A percentile compares a stretch with the other conserved stretches of the same genome.
phyloP scores from a whole-genome alignment of 2,329 filamentous ascomycete genomes.

The Beauveria sp. region DNA sequence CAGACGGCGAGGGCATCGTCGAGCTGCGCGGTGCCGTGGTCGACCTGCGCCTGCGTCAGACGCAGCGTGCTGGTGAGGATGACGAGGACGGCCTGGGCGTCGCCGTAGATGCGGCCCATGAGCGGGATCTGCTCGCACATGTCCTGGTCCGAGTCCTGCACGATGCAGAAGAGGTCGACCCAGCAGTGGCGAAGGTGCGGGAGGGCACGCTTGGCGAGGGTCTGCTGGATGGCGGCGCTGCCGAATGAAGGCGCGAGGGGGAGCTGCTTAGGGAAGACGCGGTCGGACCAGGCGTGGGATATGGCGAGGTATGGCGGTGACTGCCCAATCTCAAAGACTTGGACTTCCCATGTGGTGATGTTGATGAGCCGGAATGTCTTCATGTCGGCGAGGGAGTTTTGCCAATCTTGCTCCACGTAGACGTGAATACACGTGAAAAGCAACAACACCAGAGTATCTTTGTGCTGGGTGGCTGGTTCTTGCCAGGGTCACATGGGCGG shows the following conservation, averaged over 20 bases:
- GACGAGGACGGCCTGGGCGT: neutral
- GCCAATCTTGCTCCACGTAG: too few species aligned
- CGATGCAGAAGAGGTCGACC: conserved; percentile 6
- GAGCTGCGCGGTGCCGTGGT: neutral
- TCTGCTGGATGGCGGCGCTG: neutral
- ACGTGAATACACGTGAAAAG: too few species aligned
- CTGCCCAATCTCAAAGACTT: neutral
- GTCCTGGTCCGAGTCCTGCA: conserved; percentile 1
- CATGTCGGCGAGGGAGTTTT: neutral
- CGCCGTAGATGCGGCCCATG: conserved; percentile 1
- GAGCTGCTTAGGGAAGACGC: neutral
- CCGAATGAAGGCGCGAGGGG: neutral
- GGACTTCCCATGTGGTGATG: neutral
- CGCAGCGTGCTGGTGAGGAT: neutral
- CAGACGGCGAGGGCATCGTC: neutral
- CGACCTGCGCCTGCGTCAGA: neutral
- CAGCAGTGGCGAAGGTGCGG: neutral
- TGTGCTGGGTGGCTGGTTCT: too few species aligned
- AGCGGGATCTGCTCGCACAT: conserved; percentile 5
- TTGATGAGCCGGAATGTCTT: neutral
- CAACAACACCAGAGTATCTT: too few species aligned
- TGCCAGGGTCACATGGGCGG: too few species aligned
- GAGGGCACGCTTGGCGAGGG: neutral
- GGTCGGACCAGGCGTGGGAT: conserved; percentile 1
- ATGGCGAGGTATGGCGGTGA: neutral